Evolutionary conservation across 371 early-diverging fungal genomes (phyloP).

Genomic region (Quaeritorhiza haematococci): DNA sequence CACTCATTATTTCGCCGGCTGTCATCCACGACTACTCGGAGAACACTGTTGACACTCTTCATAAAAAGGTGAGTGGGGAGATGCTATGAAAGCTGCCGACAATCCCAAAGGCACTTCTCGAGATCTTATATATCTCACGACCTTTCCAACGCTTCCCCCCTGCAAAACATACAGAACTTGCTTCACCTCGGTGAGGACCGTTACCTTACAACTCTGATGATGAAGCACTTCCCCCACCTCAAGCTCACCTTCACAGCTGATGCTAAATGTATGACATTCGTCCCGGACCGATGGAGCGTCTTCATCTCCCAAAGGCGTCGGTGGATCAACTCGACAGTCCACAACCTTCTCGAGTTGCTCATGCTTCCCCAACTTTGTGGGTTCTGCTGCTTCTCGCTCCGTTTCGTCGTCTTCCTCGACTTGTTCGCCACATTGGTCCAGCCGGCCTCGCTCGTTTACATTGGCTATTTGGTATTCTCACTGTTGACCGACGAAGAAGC

Average conservation of each 20-base stretch:
- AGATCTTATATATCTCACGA: no score
- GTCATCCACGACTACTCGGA: conserved; percentile 95
- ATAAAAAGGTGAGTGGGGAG: no score
- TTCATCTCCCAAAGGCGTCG: conserved; percentile 86
- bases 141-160: no score
- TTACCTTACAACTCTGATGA: conserved; percentile 88
- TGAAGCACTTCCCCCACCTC: conserved; percentile 97
- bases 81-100: conserved; percentile 77
- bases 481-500: conserved; percentile 33
- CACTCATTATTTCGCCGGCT: conserved; percentile 85
- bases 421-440: conserved; percentile 65
- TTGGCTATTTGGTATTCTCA: conserved; percentile 66
- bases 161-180: no score
- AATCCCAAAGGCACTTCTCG: no score
- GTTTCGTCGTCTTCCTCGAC: conserved; percentile 88
- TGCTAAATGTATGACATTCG: conserved; percentile 95
- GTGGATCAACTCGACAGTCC: conserved; percentile 99
- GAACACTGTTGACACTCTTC: conserved; percentile 94
- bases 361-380: conserved; percentile 87
- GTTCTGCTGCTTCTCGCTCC: conserved; percentile 94
- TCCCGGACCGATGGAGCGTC: conserved; percentile 91
- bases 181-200: conserved; percentile 57
- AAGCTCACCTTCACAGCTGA: conserved; percentile 95
- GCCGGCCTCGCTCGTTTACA: conserved; percentile 63
- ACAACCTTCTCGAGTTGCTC: conserved; percentile 91